Evolutionary conservation across 345 rosid species (phyloP), one percentile per base, ranked within the genome.

Genomic region (Cardamine resedifolia): DNA sequence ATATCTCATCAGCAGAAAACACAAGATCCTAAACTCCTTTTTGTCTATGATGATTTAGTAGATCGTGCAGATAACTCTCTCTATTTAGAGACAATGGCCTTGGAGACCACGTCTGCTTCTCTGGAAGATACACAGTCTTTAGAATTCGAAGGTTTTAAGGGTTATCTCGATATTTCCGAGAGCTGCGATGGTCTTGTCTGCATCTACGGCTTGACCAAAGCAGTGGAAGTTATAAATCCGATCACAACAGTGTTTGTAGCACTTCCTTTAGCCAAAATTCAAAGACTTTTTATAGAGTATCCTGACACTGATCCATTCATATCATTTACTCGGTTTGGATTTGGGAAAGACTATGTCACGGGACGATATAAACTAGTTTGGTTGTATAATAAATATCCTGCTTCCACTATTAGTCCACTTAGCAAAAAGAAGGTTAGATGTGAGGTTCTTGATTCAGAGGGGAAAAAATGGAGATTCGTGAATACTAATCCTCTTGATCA

Each of bases 171-270:
- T 1, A 47, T 47, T 8, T 48, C 60, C 11, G 7, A 51, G 58
- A 23, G 36, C 61, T 51, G 26, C 36, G 71, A 66, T 11, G 61
- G 50, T 2, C 60, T 66, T 66, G 48, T 66, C 50, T 66, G 71
- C 50, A 10, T 36, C 16, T 38, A 51, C 7, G 31, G 10, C 7
- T 0, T 16, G 48, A 16, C 10, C 1, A 36, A 1, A 50, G 16
- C 6, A 10, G 59, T 66, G 1, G 3, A 9, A 31, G 21, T 66
- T 16, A 11, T 66, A 3, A 66, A 51, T 24, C 33, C 10, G 8
- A 34, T 59, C 59, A 4, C 36, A 9, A 10, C 3, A 34, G 5
- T 6, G 58, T 36, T 3, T 4, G 19, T 10, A 34, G 0, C 34
- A 66, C 61, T 51, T 18, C 70, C 70, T 6, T 16, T 66, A 36